phyloP scores from a whole-genome alignment of 495 filamentous ascomycete species.

The Aspergillus ostianus region DNA sequence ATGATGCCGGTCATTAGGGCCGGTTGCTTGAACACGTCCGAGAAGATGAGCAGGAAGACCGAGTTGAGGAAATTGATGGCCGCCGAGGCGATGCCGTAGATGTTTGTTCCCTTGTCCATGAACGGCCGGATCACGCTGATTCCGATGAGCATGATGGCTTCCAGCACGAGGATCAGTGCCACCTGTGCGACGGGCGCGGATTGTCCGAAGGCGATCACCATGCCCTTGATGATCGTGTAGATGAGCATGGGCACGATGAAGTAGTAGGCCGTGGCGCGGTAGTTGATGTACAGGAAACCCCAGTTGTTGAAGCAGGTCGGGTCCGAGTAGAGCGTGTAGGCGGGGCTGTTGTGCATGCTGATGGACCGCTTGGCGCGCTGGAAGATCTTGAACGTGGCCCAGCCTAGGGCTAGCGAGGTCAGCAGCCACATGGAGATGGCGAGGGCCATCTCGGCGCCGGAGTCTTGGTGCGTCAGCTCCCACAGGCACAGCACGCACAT shows the following conservation, averaged over 20 bases:
- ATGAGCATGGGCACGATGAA: slow-evolving; percentile 82
- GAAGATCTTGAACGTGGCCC: slow-evolving; percentile 88
- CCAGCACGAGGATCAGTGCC: slow-evolving; percentile 79
- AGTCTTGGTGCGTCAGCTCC: slow-evolving; percentile 88
- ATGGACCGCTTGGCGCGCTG: slow-evolving; percentile 87
- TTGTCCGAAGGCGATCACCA: slow-evolving; percentile 89
- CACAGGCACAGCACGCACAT: slow-evolving; percentile 90
- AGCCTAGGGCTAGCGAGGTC: slow-evolving; percentile 72
- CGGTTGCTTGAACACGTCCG: slow-evolving; percentile 80
- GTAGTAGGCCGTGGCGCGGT: slow-evolving; percentile 94
- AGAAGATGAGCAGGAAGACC: slow-evolving; percentile 82
- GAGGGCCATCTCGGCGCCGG: slow-evolving; percentile 80
- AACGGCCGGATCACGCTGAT: slow-evolving; percentile 83
- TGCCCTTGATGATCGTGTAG: slow-evolving; percentile 81
- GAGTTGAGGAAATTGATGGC: slow-evolving; percentile 88
- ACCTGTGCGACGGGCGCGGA: slow-evolving; percentile 72
- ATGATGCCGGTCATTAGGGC: slow-evolving; percentile 86
- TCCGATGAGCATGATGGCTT: slow-evolving; percentile 74
- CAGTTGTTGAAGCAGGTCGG: slow-evolving; percentile 92
- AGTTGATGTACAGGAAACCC: slow-evolving; percentile 98
- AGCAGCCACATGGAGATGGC: slow-evolving; percentile 88
- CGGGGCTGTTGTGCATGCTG: slow-evolving; percentile 90
- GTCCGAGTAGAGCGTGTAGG: slow-evolving; percentile 96
- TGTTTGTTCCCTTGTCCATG: slow-evolving; percentile 99
- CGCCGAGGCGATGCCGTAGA: slow-evolving; percentile 91